Conservation (phyloP, 78 protist genomes). For the Cavenderia fasciculata region DNA sequence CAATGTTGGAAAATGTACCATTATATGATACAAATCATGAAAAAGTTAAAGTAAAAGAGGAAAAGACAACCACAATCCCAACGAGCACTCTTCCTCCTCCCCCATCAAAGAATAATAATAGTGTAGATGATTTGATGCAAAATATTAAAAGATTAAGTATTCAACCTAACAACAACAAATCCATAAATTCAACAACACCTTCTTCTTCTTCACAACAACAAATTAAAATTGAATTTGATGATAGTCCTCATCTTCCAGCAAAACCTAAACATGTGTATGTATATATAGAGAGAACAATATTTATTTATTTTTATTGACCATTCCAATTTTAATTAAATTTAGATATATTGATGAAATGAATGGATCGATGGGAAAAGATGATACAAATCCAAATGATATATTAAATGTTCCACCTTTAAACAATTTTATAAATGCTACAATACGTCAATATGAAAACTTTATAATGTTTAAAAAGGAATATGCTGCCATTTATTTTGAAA, state of each 20-base stretch:
- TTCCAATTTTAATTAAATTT: too few relatives aligned
- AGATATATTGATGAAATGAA: slow-evolving; percentile 27
- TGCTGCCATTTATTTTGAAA: slow-evolving; percentile 18
- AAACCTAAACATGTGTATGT: neutral
- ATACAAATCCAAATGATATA: too few relatives aligned
- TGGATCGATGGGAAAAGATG: neutral
- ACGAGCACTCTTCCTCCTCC: neutral
- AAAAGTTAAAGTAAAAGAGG: neutral
- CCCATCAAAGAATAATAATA: neutral
- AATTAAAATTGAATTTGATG: too few relatives aligned
- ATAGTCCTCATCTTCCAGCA: neutral
- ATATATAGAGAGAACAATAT: neutral
- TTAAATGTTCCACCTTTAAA: slow-evolving; percentile 28
- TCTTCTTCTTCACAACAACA: too few relatives aligned
- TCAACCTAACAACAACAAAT: neutral
- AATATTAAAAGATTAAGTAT: slow-evolving; percentile 1
- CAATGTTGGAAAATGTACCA: neutral
- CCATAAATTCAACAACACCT: neutral
- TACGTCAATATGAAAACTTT: neutral
- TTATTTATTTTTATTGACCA: neutral
- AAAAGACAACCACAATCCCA: neutral
- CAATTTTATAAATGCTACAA: neutral
- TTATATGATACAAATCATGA: neutral
- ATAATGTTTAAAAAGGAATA: slow-evolving; percentile 7
- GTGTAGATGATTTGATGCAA: neutral